Evolutionary conservation across 2,329 filamentous ascomycete species (phyloP), one percentile per base, ranked within the genome.

Genomic region (Boeremia exigua): DNA sequence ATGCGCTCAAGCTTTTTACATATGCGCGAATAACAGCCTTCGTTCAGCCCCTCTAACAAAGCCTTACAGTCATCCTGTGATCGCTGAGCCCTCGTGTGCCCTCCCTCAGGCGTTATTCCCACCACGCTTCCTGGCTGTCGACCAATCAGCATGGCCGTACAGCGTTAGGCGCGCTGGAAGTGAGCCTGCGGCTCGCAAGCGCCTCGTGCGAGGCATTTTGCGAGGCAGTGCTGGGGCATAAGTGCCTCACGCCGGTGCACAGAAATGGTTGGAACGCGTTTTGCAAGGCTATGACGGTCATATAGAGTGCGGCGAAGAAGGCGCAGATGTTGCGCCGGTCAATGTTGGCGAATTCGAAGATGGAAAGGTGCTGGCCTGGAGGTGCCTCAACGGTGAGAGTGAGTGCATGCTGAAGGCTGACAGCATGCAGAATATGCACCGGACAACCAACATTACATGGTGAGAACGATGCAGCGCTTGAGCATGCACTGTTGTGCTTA

Each of bases 171-270:
- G 42, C 40, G 34, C 46, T 36, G 19, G 10, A 14, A 25, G 52
- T 55, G 17, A 55, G 52, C 52, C 40, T 55, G 52, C 46, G 45
- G 32, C 23, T 15, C 19, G 32, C 44, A 45, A 33, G 33, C 51
- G 51, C 44, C 43, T 54, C 36, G 46, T 29, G 29, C 34, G 19
- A 55, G 52, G 52, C 52, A 25, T 19, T 34, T 48, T 34, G 27
- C 23, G 40, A 50, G 52, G 52, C 52, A 55, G 52, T 55, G 52
- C 46, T 27, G 9, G 34, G 15, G 29, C 29, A 50, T 30, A 40
- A 37, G 30, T 25, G 15, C 30, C 25, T 29, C 29, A 32, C 15
- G 30, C 38, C 32, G 32, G 15, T n/a, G 23, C 25, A 29, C 32
- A 25, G 12, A 12, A 50, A 17, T 19, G 8, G 40, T 6, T 12